Evolutionary conservation across 176 grass and related monocot species (phyloP), one percentile per base, ranked within the genome.

Genomic region (Tillandsia leiboldiana): DNA sequence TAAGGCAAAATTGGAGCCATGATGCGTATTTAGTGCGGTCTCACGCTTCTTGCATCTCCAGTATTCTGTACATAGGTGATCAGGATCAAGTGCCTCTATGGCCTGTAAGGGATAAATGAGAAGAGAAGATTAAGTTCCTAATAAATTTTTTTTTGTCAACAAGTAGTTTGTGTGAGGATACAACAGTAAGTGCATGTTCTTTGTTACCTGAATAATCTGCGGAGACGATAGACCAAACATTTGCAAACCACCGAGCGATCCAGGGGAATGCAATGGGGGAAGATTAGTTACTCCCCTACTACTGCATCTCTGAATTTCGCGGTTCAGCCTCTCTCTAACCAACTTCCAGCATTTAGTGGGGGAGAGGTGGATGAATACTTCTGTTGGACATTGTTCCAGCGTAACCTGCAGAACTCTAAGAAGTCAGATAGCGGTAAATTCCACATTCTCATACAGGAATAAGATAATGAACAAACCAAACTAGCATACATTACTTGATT

Each of bases 141-240:
- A 42, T 42, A 42, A 7, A 0, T 7, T 42, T 42, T 42, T 7
- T 42, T 42, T 42, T 42, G 7, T 4, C 5, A 42, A 7, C 6
- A 29, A 29, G 28, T 29, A 29, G 52, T 56, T 12, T 56, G 28
- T 29, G 28, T 14, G 49, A 24, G n/a, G 33, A 42, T 42, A 7
- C 33, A 42, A 42, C 33, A 42, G 33, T 42, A 42, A 42, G 33
- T 42, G 33, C 8, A 42, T 42, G 33, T 42, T 42, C 33, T 42
- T 6, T 42, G 33, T 9, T 49, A 77, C 75, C 75, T 77, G 75
- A 27, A 62, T 50, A 20, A 77, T 50, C 2, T 17, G 26, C 4
- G 75, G 75, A 69, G 75, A 77, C 47, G 11, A 69, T 50, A 77
- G 69, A 57, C 75, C 75, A 69, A 77, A 77, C 75, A 77, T 77